These are phyloP conservation scores for Blumeriella jaapii DNA, from an alignment of 2,329 filamentous ascomycete genomes.

Conservation along the genomic window DNA sequence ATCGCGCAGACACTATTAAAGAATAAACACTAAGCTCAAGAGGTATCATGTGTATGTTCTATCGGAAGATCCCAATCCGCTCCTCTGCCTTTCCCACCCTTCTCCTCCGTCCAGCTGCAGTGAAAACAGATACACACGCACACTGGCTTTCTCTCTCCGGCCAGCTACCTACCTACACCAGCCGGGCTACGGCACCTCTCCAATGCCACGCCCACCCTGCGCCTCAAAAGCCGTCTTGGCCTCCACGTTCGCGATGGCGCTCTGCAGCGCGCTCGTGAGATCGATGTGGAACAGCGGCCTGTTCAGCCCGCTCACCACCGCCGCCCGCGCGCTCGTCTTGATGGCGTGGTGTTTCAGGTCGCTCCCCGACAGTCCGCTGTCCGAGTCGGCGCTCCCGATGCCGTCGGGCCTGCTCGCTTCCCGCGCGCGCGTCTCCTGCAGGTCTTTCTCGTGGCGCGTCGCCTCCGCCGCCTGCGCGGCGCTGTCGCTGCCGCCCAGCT, in stretches of 20 bases:
- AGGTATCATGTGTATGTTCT: constrained; percentile 13
- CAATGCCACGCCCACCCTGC: constrained; percentile 19
- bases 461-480: constrained; percentile 59
- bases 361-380: constrained; percentile 11
- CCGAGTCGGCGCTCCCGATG: constrained; percentile 14
- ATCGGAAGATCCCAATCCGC: background rate
- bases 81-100: background rate
- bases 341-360: constrained; percentile 13
- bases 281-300: constrained; percentile 91
- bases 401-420: constrained; percentile 18
- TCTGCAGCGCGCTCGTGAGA: constrained; percentile 77
- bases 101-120: no score
- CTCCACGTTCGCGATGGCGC: constrained; percentile 70
- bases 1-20: no score
- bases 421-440: constrained; percentile 17
- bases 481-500: constrained; percentile 62
- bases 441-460: constrained; percentile 43
- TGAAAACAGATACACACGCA: no score
- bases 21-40: constrained; percentile 2
- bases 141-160: no score
- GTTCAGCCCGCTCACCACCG: constrained; percentile 75
- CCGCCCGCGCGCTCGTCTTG: constrained; percentile 36
- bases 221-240: constrained; percentile 32
- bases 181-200: constrained; percentile 10
- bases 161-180: background rate